Conservation (phyloP, 495 filamentous ascomycete genomes). For the Saxophila tyrrhenica region DNA sequence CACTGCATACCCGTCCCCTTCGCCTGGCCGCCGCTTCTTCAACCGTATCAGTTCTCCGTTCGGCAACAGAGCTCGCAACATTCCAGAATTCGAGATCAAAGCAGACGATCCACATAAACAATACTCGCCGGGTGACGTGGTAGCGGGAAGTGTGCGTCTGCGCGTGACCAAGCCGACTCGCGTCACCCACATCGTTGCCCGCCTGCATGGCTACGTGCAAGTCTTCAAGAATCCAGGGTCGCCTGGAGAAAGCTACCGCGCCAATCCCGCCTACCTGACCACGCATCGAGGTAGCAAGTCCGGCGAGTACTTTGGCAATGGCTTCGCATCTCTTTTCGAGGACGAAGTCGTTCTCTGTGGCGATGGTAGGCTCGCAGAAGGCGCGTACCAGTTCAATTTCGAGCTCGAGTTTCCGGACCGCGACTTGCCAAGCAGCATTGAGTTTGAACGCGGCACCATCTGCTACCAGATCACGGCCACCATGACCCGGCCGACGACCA, state of each 20-base stretch:
- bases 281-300: slow-evolving; percentile 43
- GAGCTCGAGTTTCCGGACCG: slow-evolving; percentile 71
- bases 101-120: slow-evolving; percentile 81
- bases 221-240: slow-evolving; percentile 67
- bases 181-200: slow-evolving; percentile 82
- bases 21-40: slow-evolving; percentile 36
- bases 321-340: slow-evolving; percentile 75
- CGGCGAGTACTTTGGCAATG: slow-evolving; percentile 68
- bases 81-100: slow-evolving; percentile 71
- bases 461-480: slow-evolving; percentile 83
- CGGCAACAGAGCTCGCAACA: slow-evolving; percentile 51
- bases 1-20: slow-evolving; percentile 12
- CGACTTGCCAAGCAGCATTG: slow-evolving; percentile 81
- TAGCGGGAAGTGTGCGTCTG: slow-evolving; percentile 66
- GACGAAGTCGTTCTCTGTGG: slow-evolving; percentile 86
- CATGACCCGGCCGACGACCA: slow-evolving; percentile 77
- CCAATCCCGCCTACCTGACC: slow-evolving; percentile 35
- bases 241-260: slow-evolving; percentile 45
- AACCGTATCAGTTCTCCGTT: slow-evolving; percentile 52
- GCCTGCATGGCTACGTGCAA: slow-evolving; percentile 78
- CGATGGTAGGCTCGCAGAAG: slow-evolving; percentile 73
- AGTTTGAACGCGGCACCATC: slow-evolving; percentile 94
- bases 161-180: slow-evolving; percentile 70
- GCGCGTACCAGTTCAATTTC: slow-evolving; percentile 86
- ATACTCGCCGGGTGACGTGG: slow-evolving; percentile 57